Evolutionary conservation across 345 rosid genomes (phyloP).

Genomic region (Mercurialis annua): DNA sequence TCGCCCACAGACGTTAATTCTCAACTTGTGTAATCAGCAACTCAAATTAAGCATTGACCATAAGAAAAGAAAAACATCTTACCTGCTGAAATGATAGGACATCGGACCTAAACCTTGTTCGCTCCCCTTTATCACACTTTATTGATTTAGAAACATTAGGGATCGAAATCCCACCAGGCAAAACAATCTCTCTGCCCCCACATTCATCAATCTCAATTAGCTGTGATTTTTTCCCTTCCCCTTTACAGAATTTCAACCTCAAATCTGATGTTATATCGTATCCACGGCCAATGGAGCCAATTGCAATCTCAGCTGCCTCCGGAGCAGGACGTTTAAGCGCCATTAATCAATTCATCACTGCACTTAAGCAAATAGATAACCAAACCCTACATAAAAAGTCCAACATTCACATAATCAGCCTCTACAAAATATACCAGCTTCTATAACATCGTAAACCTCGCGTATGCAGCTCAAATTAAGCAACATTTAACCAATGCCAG

Average conservation of each 20-base stretch:
- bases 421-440: background rate
- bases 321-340: conserved; percentile 64
- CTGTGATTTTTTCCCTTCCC: conserved; percentile 43
- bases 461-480: background rate
- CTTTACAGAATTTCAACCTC: conserved; percentile 75
- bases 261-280: conserved; percentile 76
- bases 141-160: conserved; percentile 75
- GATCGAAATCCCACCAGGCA: conserved; percentile 81
- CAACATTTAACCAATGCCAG: conserved; percentile 10
- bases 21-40: background rate
- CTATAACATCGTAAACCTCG: background rate
- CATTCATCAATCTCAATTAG: conserved; percentile 70
- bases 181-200: conserved; percentile 52
- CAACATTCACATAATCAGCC: background rate
- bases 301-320: conserved; percentile 86
- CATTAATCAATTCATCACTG: conserved; percentile 51
- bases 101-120: conserved; percentile 78
- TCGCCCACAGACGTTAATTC: background rate
- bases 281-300: conserved; percentile 80
- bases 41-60: background rate
- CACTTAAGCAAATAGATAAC: conserved; percentile 15
- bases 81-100: conserved; percentile 93
- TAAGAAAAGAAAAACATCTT: background rate
- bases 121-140: conserved; percentile 94
- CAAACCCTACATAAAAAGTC: conserved; percentile 21